Evolutionary conservation across 2,329 filamentous ascomycete species (phyloP).

Genomic region (Domatiomyces globalis): DNA sequence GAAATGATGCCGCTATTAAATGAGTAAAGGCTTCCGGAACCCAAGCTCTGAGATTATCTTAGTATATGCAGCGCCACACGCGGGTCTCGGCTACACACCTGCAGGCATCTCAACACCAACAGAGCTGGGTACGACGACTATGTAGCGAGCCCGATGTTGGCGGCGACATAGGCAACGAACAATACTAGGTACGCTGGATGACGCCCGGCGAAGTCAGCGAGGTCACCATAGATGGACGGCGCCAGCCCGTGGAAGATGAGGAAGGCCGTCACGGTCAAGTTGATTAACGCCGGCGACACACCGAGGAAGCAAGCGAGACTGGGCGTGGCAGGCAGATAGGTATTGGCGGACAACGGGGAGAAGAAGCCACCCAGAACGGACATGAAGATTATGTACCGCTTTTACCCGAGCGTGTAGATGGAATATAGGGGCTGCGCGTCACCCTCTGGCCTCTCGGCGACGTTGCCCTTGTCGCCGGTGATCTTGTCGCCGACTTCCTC

Average conservation of each 20-base stretch:
- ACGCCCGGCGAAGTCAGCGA: constrained; percentile 37
- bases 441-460: too few relatives aligned
- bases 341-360: constrained; percentile 39
- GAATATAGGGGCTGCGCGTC: too few relatives aligned
- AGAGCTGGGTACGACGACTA: constrained; percentile 27
- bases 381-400: too few relatives aligned
- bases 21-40: too few relatives aligned
- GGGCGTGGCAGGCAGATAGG: constrained; percentile 33
- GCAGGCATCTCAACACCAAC: constrained; percentile 26
- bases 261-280: constrained; percentile 22
- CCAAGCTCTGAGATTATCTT: too few relatives aligned
- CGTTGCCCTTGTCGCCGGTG: too few relatives aligned
- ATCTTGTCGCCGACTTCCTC: too few relatives aligned
- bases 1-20: too few relatives aligned
- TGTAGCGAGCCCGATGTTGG: constrained; percentile 29
- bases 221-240: constrained; percentile 37
- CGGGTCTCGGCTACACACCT: too few relatives aligned
- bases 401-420: too few relatives aligned
- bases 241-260: constrained; percentile 40
- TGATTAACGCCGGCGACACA: constrained; percentile 6
- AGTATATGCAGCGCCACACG: too few relatives aligned
- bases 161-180: constrained; percentile 30
- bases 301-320: constrained; percentile 27
- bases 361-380: too few relatives aligned
- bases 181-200: constrained; percentile 36